Percentiles rank a stretch among this genome's conserved stretches.
These are phyloP conservation scores for Spergularia marina DNA, from an alignment of 148 eudicot genomes.

Conservation along the genomic window DNA sequence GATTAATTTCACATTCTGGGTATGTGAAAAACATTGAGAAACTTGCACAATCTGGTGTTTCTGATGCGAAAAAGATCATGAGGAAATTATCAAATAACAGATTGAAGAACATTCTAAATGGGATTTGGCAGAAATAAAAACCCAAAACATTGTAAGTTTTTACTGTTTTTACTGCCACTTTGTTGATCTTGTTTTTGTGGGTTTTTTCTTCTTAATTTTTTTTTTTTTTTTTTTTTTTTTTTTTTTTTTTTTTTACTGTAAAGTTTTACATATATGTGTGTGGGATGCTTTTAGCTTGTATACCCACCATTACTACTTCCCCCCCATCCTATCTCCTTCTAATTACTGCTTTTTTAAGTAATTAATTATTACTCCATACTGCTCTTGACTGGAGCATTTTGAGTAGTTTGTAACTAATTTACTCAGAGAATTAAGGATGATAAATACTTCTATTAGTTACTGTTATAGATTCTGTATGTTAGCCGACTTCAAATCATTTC, in stretches of 20 bases:
- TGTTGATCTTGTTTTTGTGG: not conserved
- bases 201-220: constrained; percentile 18
- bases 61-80: constrained; percentile 75
- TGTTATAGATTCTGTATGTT: constrained; percentile 11
- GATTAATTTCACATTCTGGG: constrained; percentile 58
- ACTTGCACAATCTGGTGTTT: constrained; percentile 65
- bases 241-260: constrained; percentile 23
- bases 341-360: constrained; percentile 13
- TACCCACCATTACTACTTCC: constrained; percentile 9
- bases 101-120: constrained; percentile 53
- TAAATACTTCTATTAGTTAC: constrained; percentile 3
- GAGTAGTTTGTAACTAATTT: constrained; percentile 33
- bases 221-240: constrained; percentile 7
- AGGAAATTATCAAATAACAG: constrained; percentile 60
- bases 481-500: too few relatives aligned
- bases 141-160: constrained; percentile 12
- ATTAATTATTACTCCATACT: constrained; percentile 20
- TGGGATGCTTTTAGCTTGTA: constrained; percentile 30
- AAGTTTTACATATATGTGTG: constrained; percentile 36
- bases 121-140: constrained; percentile 53
- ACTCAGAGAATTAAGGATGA: constrained; percentile 15
- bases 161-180: constrained; percentile 11
- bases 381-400: constrained; percentile 24
- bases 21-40: constrained; percentile 65
- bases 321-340: not conserved